Percentiles rank a stretch among this genome's conserved stretches.
These are phyloP conservation scores for Angomonas desouzai DNA, from an alignment of 208 protist genomes.

Conservation along the genomic window DNA sequence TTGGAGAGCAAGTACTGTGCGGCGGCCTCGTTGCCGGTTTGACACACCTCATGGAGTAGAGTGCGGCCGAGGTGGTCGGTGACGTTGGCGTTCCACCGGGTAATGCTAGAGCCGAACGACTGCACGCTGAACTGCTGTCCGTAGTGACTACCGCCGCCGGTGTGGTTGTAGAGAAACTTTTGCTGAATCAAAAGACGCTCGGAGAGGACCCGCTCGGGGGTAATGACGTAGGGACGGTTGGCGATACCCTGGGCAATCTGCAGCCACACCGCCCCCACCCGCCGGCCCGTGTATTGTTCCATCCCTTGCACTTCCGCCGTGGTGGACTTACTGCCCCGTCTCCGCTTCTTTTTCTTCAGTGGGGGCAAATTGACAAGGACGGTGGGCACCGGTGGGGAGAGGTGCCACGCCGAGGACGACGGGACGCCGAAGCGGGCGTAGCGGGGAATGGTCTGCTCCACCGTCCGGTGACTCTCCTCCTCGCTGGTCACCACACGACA, in stretches of 20 bases:
- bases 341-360: neutral
- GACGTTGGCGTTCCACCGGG: conserved; percentile 71
- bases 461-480: conserved; percentile 24
- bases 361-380: conserved; percentile 21
- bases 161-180: conserved; percentile 16
- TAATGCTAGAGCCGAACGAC: conserved; percentile 33
- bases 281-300: neutral
- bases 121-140: conserved; percentile 26
- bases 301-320: neutral
- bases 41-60: conserved; percentile 62
- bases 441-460: conserved; percentile 52
- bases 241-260: conserved; percentile 51
- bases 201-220: conserved; percentile 47
- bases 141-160: conserved; percentile 18
- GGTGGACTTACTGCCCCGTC: neutral
- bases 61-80: conserved; percentile 73
- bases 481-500: conserved; percentile 16
- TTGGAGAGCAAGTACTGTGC: conserved; percentile 55
- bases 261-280: conserved; percentile 42
- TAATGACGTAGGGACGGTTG: conserved; percentile 19
- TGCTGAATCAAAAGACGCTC: conserved; percentile 69
- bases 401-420: conserved; percentile 16
- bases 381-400: conserved; percentile 28
- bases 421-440: conserved; percentile 48
- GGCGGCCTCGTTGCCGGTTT: conserved; percentile 45